Percentiles rank a stretch among this genome's conserved stretches.
Evolutionary conservation across 805 yeast species (phyloP).

Genomic region (Pichia membranifaciens): DNA sequence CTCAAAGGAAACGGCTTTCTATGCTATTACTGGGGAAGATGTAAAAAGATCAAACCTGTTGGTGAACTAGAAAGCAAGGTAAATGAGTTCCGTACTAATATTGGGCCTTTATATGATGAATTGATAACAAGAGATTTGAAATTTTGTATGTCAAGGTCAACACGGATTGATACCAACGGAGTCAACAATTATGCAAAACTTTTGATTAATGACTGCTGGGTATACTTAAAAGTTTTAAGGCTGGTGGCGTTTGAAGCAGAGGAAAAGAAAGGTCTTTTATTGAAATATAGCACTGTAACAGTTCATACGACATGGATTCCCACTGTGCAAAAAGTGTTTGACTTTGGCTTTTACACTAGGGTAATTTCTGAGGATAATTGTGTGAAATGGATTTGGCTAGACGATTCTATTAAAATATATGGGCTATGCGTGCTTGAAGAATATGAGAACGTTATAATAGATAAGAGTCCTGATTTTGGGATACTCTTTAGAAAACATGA

Average conservation of each 20-base stretch:
- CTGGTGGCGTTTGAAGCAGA: neutral
- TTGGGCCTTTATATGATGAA: neutral
- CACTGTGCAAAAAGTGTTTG: neutral
- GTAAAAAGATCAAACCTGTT: too few species aligned
- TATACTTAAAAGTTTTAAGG: neutral
- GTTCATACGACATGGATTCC: neutral
- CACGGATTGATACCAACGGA: neutral
- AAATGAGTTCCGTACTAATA: neutral
- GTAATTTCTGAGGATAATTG: neutral
- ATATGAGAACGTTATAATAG: neutral
- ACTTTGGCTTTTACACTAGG: neutral
- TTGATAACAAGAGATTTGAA: neutral
- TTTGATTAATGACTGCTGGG: neutral
- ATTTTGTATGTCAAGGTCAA: neutral
- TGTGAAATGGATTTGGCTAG: neutral
- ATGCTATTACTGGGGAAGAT: neutral
- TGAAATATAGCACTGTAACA: neutral
- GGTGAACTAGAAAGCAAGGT: neutral
- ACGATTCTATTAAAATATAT: neutral
- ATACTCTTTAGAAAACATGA: neutral
- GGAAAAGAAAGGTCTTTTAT: neutral
- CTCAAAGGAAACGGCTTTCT: neutral
- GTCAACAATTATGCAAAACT: neutral
- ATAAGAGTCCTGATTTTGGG: neutral
- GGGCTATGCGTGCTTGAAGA: neutral